Conservation (phyloP, 1,284 basidiomycete species). For the Boletellus deceptivus region DNA sequence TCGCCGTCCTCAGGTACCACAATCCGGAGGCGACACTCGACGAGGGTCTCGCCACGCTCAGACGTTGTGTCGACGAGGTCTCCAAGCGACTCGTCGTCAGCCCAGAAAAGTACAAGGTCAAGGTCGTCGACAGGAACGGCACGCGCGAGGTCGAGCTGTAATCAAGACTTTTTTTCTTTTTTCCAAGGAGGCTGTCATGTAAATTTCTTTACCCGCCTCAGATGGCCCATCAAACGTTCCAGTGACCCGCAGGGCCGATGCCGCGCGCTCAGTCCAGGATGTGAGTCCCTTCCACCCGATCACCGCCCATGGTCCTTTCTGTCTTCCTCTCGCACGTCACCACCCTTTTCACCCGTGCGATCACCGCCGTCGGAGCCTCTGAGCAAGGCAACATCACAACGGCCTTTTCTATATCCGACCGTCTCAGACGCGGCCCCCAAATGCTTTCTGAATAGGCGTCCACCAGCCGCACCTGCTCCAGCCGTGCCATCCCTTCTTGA, state of each 20-base stretch:
- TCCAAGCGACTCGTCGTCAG: conserved; percentile 83
- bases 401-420: conserved; percentile 41
- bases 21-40: conserved; percentile 80
- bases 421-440: conserved; percentile 48
- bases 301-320: conserved; percentile 55
- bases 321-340: conserved; percentile 51
- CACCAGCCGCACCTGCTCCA: conserved; percentile 44
- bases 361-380: conserved; percentile 13
- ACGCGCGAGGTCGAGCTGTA: conserved; percentile 74
- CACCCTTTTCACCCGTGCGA: conserved; percentile 38
- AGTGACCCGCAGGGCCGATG: too few relatives aligned
- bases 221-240: background rate
- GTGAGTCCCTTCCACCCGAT: conserved; percentile 41
- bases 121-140: conserved; percentile 90
- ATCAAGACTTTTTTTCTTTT: conserved; percentile 11
- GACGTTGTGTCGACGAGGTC: conserved; percentile 87
- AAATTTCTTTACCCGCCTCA: too few relatives aligned
- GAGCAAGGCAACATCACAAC: conserved; percentile 1
- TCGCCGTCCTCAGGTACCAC: conserved; percentile 59
- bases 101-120: conserved; percentile 83
- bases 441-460: conserved; percentile 56
- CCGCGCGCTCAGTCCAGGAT: conserved; percentile 22
- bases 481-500: conserved; percentile 23
- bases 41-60: conserved; percentile 82
- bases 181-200: too few relatives aligned